Evolutionary conservation across 1,284 basidiomycete genomes (phyloP).

Genomic region (Ceratobasidium sp.): DNA sequence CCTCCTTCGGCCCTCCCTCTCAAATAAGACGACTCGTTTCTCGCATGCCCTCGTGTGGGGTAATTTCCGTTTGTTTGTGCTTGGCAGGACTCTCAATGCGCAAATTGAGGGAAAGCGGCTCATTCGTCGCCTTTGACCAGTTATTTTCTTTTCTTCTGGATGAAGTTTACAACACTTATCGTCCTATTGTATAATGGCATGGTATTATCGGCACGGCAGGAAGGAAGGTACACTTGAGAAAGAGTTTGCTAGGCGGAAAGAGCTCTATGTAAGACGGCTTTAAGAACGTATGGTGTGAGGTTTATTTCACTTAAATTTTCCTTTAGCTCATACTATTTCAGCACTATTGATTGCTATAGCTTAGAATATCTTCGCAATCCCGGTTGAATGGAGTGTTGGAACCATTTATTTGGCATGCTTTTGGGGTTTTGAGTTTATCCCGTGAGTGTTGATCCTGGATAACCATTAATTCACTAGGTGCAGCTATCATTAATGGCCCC

Average conservation of each 20-base stretch:
- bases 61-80: constrained; percentile 88
- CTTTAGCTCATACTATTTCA: constrained; percentile 55
- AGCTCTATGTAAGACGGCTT: constrained; percentile 90
- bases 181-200: neutral
- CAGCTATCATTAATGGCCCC: constrained; percentile 88
- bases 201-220: constrained; percentile 56
- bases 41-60: constrained; percentile 89
- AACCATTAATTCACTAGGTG: constrained; percentile 5
- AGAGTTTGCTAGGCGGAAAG: constrained; percentile 96
- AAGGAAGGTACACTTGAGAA: constrained; percentile 83
- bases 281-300: constrained; percentile 92
- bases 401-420: constrained; percentile 89
- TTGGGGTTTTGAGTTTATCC: constrained; percentile 79
- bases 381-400: constrained; percentile 88
- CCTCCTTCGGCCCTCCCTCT: constrained; percentile 61
- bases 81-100: constrained; percentile 84
- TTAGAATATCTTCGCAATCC: constrained; percentile 88
- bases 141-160: neutral
- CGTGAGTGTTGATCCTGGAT: neutral
- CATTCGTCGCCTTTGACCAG: constrained; percentile 93
- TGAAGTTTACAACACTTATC: constrained; percentile 71
- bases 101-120: constrained; percentile 91
- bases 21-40: constrained; percentile 72
- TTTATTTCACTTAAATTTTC: constrained; percentile 42
- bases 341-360: constrained; percentile 85